phyloP scores from a whole-genome alignment of 1,284 basidiomycete species.

The Sanghuangporus weigelae region DNA sequence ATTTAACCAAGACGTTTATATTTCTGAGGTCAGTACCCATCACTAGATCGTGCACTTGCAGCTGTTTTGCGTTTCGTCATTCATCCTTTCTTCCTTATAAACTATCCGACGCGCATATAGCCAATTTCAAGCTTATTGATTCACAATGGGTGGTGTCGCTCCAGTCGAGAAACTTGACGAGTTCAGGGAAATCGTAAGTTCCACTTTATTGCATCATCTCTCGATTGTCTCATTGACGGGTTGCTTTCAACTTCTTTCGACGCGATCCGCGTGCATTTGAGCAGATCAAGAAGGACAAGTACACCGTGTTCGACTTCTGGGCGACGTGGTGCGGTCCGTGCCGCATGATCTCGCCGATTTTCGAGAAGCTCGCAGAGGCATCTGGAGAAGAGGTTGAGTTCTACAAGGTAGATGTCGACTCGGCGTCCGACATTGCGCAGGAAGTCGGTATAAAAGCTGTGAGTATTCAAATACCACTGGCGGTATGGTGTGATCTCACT shows the following conservation, averaged over 20 bases:
- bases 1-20: not conserved
- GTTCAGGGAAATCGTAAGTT: conserved; percentile 47
- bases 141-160: conserved; percentile 34
- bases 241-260: not conserved
- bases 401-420: conserved; percentile 84
- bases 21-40: not conserved
- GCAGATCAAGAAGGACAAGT: conserved; percentile 56
- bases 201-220: not conserved
- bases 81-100: not conserved
- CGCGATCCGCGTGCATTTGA: not conserved
- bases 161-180: conserved; percentile 47
- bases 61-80: not conserved
- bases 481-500: not conserved
- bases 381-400: conserved; percentile 44
- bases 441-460: conserved; percentile 73
- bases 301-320: conserved; percentile 77
- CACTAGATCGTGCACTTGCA: not conserved
- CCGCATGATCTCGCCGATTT: conserved; percentile 73
- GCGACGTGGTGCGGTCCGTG: conserved; percentile 73
- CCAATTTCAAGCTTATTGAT: not conserved
- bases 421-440: conserved; percentile 43
- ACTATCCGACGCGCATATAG: conserved; percentile 2
- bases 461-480: conserved; percentile 24
- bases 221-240: too few relatives aligned
- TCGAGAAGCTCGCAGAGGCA: conserved; percentile 58